Conservation (phyloP, 176 grass and related monocot genomes). For the Tillandsia leiboldiana region DNA sequence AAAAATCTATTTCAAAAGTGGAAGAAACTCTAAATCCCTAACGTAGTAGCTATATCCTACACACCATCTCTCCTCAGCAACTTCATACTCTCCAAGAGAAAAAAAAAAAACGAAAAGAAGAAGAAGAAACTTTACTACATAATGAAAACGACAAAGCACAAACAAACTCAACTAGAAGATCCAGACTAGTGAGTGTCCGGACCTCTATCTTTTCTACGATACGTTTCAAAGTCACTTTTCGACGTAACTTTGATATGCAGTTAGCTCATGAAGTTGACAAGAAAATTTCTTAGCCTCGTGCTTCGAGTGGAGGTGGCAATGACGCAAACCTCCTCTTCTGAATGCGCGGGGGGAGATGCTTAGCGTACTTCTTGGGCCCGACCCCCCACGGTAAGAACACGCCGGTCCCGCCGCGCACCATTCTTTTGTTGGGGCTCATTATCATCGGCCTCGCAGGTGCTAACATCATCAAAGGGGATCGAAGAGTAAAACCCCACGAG, state of each 20-base stretch:
- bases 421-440: conserved; percentile 50
- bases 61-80: too few relatives aligned
- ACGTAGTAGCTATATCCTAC: too few relatives aligned
- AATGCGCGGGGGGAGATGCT: conserved; percentile 90
- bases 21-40: too few relatives aligned
- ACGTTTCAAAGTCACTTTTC: not conserved
- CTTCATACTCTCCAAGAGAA: too few relatives aligned
- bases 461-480: conserved; percentile 56
- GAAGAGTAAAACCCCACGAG: conserved; percentile 63
- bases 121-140: too few relatives aligned
- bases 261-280: not conserved
- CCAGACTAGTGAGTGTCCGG: too few relatives aligned
- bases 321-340: conserved; percentile 88
- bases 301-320: conserved; percentile 58
- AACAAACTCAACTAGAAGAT: too few relatives aligned
- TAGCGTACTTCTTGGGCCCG: conserved; percentile 81
- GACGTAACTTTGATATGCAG: not conserved
- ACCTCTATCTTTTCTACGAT: too few relatives aligned
- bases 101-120: too few relatives aligned
- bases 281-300: conserved; percentile 33
- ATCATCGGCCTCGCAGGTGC: conserved; percentile 51
- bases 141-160: too few relatives aligned
- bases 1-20: too few relatives aligned
- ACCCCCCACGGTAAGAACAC: conserved; percentile 96
- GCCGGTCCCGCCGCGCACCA: conserved; percentile 62